Percentiles rank a stretch among this genome's conserved stretches.
Evolutionary conservation across 495 filamentous ascomycete genomes (phyloP).

Genomic region (Penicillium daleae): DNA sequence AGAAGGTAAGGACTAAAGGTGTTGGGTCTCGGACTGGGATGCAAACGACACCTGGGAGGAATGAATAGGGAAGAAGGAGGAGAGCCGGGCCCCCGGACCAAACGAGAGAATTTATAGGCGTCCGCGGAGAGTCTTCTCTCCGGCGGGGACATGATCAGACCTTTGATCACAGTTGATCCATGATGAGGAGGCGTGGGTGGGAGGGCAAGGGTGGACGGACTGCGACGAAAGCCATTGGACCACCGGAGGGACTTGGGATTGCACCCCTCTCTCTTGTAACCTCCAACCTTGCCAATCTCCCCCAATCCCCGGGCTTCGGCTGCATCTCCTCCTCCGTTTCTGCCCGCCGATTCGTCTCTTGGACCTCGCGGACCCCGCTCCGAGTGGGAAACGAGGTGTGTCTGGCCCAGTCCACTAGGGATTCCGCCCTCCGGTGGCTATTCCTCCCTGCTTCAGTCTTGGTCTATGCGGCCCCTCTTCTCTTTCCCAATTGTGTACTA

Average conservation of each 20-base stretch:
- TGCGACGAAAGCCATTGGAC: slow-evolving; percentile 44
- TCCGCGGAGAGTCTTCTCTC: slow-evolving; percentile 53
- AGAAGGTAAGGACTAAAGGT: slow-evolving; percentile 6
- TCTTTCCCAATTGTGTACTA: slow-evolving; percentile 20
- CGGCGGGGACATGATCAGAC: slow-evolving; percentile 32
- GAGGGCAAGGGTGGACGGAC: slow-evolving; percentile 30
- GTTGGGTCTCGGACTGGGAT: slow-evolving; percentile 25
- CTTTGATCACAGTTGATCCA: slow-evolving; percentile 16
- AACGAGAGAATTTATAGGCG: slow-evolving; percentile 67
- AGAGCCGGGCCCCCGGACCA: slow-evolving; percentile 42
- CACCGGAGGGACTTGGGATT: slow-evolving; percentile 51
- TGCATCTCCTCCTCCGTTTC: slow-evolving; percentile 38
- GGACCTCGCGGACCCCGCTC: slow-evolving; percentile 55
- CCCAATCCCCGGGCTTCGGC: slow-evolving; percentile 46
- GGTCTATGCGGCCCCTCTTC: slow-evolving; percentile 27
- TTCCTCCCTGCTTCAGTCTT: slow-evolving; percentile 29
- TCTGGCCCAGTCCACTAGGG: slow-evolving; percentile 38
- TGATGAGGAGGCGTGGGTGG: slow-evolving; percentile 27
- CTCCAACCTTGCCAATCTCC: slow-evolving; percentile 8
- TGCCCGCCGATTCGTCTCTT: slow-evolving; percentile 50
- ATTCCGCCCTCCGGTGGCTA: slow-evolving; percentile 38
- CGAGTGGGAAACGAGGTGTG: slow-evolving; percentile 42
- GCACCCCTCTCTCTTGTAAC: slow-evolving; percentile 45
- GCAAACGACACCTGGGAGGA: slow-evolving; percentile 46
- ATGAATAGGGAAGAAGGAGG: slow-evolving; percentile 62